Evolutionary conservation across 495 filamentous ascomycete species (phyloP).

Genomic region (Aspergillus sclerotioniger): DNA sequence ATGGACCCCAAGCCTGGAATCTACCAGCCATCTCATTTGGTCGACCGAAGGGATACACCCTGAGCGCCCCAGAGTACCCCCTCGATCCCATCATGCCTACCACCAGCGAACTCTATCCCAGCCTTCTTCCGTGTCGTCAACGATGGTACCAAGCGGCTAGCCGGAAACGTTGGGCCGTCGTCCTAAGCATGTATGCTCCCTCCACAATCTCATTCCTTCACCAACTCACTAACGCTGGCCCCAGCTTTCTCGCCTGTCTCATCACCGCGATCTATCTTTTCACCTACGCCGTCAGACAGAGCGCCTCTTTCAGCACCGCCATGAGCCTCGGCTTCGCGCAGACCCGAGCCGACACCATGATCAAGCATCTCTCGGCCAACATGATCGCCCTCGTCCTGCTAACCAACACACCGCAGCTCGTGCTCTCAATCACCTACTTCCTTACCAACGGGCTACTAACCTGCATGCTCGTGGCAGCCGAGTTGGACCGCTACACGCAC

Average conservation of each 20-base stretch:
- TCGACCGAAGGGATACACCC: not conserved
- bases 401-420: slow-evolving; percentile 42
- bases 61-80: no score
- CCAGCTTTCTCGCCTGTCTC: not conserved
- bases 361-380: not conserved
- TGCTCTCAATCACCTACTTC: slow-evolving; percentile 44
- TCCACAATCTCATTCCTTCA: not conserved
- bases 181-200: not conserved
- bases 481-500: slow-evolving; percentile 33
- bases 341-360: slow-evolving; percentile 1
- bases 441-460: slow-evolving; percentile 39
- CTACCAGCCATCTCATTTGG: not conserved
- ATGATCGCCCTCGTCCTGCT: slow-evolving; percentile 9
- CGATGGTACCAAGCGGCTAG: slow-evolving; percentile 1
- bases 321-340: slow-evolving; percentile 5
- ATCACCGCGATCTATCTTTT: not conserved
- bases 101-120: not conserved
- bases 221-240: not conserved
- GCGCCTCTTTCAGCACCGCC: not conserved
- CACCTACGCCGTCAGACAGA: not conserved
- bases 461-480: slow-evolving; percentile 36
- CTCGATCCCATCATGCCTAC: not conserved
- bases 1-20: not conserved
- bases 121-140: not conserved
- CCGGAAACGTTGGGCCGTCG: not conserved